Percentiles rank a stretch among this genome's conserved stretches.
Evolutionary conservation across 306 rosid species (phyloP).

Genomic region (Oxytropis ochrocephala): DNA sequence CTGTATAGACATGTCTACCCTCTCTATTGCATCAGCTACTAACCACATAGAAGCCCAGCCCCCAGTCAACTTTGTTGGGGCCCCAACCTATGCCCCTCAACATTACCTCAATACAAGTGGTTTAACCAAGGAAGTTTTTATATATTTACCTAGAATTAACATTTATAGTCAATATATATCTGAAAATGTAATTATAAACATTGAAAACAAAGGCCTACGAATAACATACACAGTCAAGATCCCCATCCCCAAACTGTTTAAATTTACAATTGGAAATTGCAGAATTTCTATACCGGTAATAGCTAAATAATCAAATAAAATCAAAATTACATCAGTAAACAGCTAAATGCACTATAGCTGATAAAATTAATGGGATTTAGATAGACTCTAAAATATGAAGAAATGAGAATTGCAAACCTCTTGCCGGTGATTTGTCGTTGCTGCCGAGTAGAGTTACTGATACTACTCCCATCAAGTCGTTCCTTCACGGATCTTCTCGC

Average conservation of each 20-base stretch:
- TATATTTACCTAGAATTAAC: background rate
- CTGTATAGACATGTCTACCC: too few relatives aligned
- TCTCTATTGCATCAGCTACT: too few relatives aligned
- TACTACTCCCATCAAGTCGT: constrained; percentile 64
- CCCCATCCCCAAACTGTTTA: background rate
- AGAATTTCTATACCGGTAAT: background rate
- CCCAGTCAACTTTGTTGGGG: too few relatives aligned
- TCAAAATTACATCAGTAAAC: background rate
- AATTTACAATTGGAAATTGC: background rate
- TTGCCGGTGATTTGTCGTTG: constrained; percentile 64
- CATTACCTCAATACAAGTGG: background rate
- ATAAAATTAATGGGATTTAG: too few relatives aligned
- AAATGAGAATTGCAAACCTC: constrained; percentile 44
- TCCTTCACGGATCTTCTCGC: constrained; percentile 75
- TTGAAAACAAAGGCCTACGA: background rate
- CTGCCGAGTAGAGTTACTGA: constrained; percentile 38
- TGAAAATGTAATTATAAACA: background rate
- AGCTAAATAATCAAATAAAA: background rate
- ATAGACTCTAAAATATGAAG: background rate
- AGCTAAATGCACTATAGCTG: background rate
- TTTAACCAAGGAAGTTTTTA: background rate
- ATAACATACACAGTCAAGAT: background rate
- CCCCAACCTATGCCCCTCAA: too few relatives aligned
- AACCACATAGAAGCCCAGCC: too few relatives aligned
- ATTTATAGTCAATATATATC: background rate